A percentile compares a stretch with the other conserved stretches of the same genome.
These are phyloP conservation scores for Suzukiozyma palmioleophila DNA, from an alignment of 1,139 yeast species.

Conservation along the genomic window DNA sequence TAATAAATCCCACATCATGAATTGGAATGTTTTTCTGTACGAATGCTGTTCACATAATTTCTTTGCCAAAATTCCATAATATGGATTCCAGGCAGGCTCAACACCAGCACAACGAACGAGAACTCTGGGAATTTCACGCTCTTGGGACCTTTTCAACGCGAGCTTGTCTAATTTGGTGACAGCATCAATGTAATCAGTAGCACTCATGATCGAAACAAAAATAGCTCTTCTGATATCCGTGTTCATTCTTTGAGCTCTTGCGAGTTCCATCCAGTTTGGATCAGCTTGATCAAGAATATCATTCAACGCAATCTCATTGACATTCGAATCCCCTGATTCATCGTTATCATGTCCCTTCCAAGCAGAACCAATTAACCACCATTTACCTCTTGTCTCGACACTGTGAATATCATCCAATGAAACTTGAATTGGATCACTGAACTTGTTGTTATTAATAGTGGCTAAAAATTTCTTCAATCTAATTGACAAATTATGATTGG, in stretches of 20 bases:
- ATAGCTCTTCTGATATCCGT: conserved; percentile 93
- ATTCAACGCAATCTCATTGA: conserved; percentile 34
- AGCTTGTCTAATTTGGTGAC: conserved; percentile 76
- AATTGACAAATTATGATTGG: conserved; percentile 46
- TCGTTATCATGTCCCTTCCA: conserved; percentile 65
- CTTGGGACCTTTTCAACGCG: conserved; percentile 75
- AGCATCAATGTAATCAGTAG: conserved; percentile 88
- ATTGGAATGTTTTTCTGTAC: conserved; percentile 80
- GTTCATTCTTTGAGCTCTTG: conserved; percentile 85
- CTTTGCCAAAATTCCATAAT: conserved; percentile 75
- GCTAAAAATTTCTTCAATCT: conserved; percentile 70
- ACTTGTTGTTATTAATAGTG: conserved; percentile 37
- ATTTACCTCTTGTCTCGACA: conserved; percentile 78
- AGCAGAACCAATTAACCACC: conserved; percentile 99
- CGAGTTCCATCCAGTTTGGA: conserved; percentile 87
- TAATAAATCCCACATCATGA: conserved; percentile 84
- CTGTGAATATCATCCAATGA: conserved; percentile 75
- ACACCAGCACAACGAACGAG: conserved; percentile 79
- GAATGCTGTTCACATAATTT: conserved; percentile 69
- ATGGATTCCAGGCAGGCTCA: conserved; percentile 87
- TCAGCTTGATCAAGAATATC: conserved; percentile 65
- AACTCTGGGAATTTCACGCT: conserved; percentile 82
- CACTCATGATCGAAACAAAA: conserved; percentile 91
- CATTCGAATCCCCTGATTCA: conserved; percentile 18
- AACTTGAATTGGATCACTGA: conserved; percentile 78